Percentiles rank a stretch among this genome's conserved stretches.
Conservation (phyloP, 163 green algal species). For the Scenedesmus sp. region DNA sequence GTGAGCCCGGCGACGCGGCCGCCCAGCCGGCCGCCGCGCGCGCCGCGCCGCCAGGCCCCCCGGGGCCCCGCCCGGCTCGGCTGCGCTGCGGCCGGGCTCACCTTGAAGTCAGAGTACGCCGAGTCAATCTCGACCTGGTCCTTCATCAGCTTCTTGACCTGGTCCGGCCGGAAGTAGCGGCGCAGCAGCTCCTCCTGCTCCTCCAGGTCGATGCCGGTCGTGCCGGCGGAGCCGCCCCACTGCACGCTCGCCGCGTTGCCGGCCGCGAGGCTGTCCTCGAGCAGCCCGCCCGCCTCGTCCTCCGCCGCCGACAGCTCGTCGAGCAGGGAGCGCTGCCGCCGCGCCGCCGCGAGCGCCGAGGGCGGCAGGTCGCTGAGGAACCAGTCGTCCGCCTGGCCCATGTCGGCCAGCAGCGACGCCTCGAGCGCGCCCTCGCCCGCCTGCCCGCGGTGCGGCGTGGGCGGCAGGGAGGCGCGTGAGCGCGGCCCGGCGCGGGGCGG, state of each 20-base stretch:
- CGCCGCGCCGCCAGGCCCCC: too few species aligned
- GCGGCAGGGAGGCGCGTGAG: too few species aligned
- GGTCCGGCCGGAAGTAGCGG: slow-evolving; percentile 61
- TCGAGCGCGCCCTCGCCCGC: background rate
- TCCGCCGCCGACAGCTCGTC: slow-evolving; percentile 11
- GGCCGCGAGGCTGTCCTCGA: background rate
- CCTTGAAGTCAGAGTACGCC: slow-evolving; percentile 16
- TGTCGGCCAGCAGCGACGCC: slow-evolving; percentile 9
- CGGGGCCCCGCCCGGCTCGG: too few species aligned
- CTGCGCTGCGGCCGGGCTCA: too few species aligned
- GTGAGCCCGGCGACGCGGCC: too few species aligned
- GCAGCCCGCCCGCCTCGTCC: background rate
- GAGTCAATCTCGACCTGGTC: slow-evolving; percentile 49
- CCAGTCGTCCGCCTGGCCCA: slow-evolving; percentile 49
- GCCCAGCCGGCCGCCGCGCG: too few species aligned
- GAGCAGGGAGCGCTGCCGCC: slow-evolving; percentile 37
- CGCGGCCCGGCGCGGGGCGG: too few species aligned
- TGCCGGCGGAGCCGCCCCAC: slow-evolving; percentile 55
- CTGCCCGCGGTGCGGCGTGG: too few species aligned
- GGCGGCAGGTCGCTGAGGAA: slow-evolving; percentile 38
- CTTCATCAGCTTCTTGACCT: slow-evolving; percentile 66
- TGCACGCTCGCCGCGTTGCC: slow-evolving; percentile 42
- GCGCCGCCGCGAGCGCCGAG: background rate
- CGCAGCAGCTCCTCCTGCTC: slow-evolving; percentile 62
- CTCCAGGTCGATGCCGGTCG: slow-evolving; percentile 58